Percentiles rank a stretch among this genome's conserved stretches.
These are phyloP conservation scores for Ceratobasidium sp. DNA, from an alignment of 1,284 basidiomycete species.

Conservation along the genomic window DNA sequence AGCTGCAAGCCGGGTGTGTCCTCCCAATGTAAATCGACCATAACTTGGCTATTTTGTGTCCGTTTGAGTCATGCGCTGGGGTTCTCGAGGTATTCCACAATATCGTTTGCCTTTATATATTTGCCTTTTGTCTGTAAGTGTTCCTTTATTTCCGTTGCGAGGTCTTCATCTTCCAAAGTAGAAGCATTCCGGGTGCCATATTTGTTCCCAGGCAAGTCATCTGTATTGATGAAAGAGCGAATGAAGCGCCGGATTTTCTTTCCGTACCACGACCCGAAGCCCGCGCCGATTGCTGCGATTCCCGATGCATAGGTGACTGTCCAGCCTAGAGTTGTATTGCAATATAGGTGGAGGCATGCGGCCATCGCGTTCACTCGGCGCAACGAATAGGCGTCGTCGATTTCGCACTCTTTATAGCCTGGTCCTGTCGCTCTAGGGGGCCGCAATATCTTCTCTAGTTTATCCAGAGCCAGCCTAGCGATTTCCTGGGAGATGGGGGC, in stretches of 20 bases:
- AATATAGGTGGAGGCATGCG: background rate
- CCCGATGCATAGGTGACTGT: background rate
- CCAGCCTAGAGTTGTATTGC: background rate
- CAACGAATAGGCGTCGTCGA: background rate
- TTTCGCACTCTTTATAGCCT: background rate
- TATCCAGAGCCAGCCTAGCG: background rate
- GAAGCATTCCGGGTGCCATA: constrained; percentile 26
- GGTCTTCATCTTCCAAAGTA: constrained; percentile 18
- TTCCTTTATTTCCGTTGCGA: constrained; percentile 3
- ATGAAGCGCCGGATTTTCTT: constrained; percentile 3
- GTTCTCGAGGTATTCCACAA: constrained; percentile 40
- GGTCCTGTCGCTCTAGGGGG: background rate
- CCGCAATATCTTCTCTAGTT: background rate
- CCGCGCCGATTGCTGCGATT: constrained; percentile 9
- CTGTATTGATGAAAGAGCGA: background rate
- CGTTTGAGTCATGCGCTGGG: too few species aligned
- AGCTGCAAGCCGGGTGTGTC: too few species aligned
- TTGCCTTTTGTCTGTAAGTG: constrained; percentile 17
- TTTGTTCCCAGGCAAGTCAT: background rate
- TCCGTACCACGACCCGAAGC: background rate
- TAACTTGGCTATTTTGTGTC: too few species aligned
- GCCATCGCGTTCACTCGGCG: background rate
- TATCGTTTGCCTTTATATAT: constrained; percentile 35
- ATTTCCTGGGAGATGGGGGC: background rate
- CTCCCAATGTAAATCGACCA: too few species aligned